A percentile compares a stretch with the other conserved stretches of the same genome.
Evolutionary conservation across 2,329 filamentous ascomycete species (phyloP).

Genomic region (Alternaria rosae): DNA sequence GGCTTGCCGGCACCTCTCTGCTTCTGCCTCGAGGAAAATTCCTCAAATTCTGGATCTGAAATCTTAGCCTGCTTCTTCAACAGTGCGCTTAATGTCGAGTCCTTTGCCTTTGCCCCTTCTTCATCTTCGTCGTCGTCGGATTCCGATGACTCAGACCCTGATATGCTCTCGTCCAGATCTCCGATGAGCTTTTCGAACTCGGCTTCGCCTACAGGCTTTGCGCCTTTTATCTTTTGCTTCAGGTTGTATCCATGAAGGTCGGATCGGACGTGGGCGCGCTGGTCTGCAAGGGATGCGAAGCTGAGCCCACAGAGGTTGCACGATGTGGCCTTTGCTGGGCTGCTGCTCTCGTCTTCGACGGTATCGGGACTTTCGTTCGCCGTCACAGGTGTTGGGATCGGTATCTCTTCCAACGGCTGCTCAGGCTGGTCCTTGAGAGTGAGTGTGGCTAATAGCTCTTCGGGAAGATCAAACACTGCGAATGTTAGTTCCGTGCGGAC

Average conservation of each 20-base stretch:
- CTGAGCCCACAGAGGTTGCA: slow-evolving; percentile 81
- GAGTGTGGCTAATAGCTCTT: slow-evolving; percentile 74
- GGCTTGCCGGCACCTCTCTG: slow-evolving; percentile 69
- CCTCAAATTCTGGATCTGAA: slow-evolving; percentile 62
- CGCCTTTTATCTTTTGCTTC: slow-evolving; percentile 84
- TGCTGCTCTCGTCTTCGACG: slow-evolving; percentile 48
- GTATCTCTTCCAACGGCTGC: slow-evolving; percentile 25
- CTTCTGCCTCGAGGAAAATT: slow-evolving; percentile 56
- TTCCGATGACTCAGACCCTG: slow-evolving; percentile 79
- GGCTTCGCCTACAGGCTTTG: slow-evolving; percentile 73
- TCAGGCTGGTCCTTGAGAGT: slow-evolving; percentile 59
- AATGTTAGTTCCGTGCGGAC: slow-evolving; percentile 17
- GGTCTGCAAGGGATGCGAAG: slow-evolving; percentile 78
- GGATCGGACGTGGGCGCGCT: slow-evolving; percentile 84
- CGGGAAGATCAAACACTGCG: slow-evolving; percentile 82
- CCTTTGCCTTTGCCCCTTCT: slow-evolving; percentile 60
- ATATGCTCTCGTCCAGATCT: slow-evolving; percentile 88
- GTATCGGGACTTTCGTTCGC: slow-evolving; percentile 43
- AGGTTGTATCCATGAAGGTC: slow-evolving; percentile 95
- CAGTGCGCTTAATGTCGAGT: slow-evolving; percentile 76
- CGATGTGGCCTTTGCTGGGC: slow-evolving; percentile 68
- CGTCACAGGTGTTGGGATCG: slow-evolving; percentile 11
- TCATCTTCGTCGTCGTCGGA: slow-evolving; percentile 73
- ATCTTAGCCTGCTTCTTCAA: slow-evolving; percentile 84
- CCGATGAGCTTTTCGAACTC: slow-evolving; percentile 89